These are phyloP conservation scores for Diaporthe sp. DNA, from an alignment of 2,329 filamentous ascomycete genomes.

Conservation along the genomic window DNA sequence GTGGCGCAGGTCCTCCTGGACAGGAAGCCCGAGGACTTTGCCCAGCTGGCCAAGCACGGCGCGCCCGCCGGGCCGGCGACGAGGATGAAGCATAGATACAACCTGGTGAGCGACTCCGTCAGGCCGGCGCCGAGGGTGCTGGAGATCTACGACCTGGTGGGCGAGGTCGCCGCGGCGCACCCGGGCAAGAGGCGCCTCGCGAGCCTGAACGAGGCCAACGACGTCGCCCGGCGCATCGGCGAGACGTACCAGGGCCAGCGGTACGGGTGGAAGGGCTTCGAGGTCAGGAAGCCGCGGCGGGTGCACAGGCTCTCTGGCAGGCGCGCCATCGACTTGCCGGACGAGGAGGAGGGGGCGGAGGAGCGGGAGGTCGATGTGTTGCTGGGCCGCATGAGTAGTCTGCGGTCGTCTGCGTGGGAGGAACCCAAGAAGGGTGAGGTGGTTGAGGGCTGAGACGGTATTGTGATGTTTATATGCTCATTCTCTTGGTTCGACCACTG, in stretches of 20 bases:
- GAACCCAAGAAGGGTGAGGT: not conserved
- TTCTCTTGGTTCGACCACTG: not conserved
- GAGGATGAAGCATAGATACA: constrained; percentile 38
- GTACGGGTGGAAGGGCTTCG: constrained; percentile 28
- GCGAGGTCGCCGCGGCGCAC: constrained; percentile 45
- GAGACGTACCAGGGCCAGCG: constrained; percentile 36
- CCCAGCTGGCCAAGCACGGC: not conserved
- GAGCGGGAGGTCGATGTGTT: not conserved
- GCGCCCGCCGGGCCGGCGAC: not conserved
- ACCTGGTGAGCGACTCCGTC: constrained; percentile 44
- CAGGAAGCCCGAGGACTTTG: constrained; percentile 37
- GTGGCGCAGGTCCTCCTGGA: constrained; percentile 28
- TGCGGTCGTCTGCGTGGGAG: constrained; percentile 17
- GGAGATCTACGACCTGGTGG: constrained; percentile 43
- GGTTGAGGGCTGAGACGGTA: not conserved
- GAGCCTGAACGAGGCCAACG: constrained; percentile 67
- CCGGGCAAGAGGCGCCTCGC: constrained; percentile 62
- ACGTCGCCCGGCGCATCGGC: constrained; percentile 48
- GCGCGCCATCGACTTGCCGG: not conserved
- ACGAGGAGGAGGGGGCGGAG: not conserved
- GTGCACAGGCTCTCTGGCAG: not conserved
- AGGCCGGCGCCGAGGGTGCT: not conserved
- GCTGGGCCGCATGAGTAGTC: not conserved
- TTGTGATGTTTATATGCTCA: no score
- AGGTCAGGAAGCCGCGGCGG: not conserved